Base-by-base conservation (phyloP, 179 eudicot species). In the Monotropa hypopitys region DNA sequence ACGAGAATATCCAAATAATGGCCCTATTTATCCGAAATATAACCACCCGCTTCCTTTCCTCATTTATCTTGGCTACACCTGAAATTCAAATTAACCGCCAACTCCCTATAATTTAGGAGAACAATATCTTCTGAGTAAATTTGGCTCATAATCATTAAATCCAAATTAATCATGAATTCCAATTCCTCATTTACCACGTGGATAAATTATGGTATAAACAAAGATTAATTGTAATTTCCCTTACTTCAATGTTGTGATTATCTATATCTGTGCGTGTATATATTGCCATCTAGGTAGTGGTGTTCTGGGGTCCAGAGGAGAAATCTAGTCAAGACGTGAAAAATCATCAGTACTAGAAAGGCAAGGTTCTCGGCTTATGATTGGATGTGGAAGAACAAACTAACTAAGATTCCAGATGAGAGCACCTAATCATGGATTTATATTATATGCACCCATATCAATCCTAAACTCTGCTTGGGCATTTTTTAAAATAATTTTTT, bases 341-440 rank as follows among this genome's bases (percentile, higher is more conserved):
- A 66, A 54, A 70, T 75, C 66, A 67, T 63, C 79, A 53, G 78
- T 79, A 32, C 47, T 11, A 38, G 75, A 80, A 76, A 76, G 77
- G 26, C n/a, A 59, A 81, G 84, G 73, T 78, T 81, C 82, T 15
- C 63, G 3, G 49, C 71, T 56, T 38, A 20, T 76, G 38, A 84
- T 84, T 84, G 82, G 84, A 28, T 76, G 53, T 18, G 20, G 42
- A 49, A 42, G 84, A 81, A 84, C 86, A 76, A 84, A 78, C 62
- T 72, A 26, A 26, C 30, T 5, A 70, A 43, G 71, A 65, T 79
- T 83, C 68, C 45, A 40, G 42, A 50, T 72, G 71, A 75, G 61
- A 76, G 85, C 65, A 80, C 83, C 83, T 72, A 76, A 76, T 79
- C 78, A 35, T 69, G n/a, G 72, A 65, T 51, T 33, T 75, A 28